phyloP scores from a whole-genome alignment of 2,329 filamentous ascomycete genomes.

The Aspergillus transmontanensis region DNA sequence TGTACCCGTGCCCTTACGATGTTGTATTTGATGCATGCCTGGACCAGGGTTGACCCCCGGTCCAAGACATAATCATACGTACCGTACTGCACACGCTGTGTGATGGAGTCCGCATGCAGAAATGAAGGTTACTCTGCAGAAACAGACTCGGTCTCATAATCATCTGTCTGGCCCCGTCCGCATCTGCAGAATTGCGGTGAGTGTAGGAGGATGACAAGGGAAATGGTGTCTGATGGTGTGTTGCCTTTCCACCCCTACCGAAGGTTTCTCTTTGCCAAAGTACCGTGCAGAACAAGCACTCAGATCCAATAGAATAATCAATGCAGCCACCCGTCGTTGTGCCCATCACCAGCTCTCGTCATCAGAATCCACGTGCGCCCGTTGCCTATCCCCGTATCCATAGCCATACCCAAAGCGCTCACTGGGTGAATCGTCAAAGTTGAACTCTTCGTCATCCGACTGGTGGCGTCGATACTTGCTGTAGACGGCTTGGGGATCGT shows the following conservation, averaged over 20 bases:
- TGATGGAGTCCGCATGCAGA: background rate
- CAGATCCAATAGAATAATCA: background rate
- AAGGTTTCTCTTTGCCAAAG: background rate
- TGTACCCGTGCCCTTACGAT: background rate
- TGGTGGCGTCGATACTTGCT: conserved; percentile 42
- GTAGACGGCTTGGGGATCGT: conserved; percentile 41
- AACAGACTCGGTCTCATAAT: background rate
- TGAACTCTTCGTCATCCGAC: conserved; percentile 51
- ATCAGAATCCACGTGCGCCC: conserved; percentile 32
- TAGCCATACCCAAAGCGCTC: conserved; percentile 28
- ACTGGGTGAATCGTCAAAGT: conserved; percentile 39
- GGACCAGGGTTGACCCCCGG: background rate
- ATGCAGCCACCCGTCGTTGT: conserved; percentile 12
- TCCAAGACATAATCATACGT: background rate
- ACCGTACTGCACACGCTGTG: background rate
- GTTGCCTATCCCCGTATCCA: conserved; percentile 16
- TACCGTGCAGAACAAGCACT: background rate
- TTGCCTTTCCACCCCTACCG: background rate
- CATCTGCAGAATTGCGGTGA: conserved; percentile 4
- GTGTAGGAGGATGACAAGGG: background rate
- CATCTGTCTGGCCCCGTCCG: background rate
- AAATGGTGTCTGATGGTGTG: background rate
- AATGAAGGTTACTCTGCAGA: conserved; percentile 2
- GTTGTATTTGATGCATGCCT: background rate
- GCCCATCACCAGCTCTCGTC: conserved; percentile 24